These are phyloP conservation scores for Smallanthus sonchifolius DNA, from an alignment of 129 eudicot genomes.

Conservation along the genomic window DNA sequence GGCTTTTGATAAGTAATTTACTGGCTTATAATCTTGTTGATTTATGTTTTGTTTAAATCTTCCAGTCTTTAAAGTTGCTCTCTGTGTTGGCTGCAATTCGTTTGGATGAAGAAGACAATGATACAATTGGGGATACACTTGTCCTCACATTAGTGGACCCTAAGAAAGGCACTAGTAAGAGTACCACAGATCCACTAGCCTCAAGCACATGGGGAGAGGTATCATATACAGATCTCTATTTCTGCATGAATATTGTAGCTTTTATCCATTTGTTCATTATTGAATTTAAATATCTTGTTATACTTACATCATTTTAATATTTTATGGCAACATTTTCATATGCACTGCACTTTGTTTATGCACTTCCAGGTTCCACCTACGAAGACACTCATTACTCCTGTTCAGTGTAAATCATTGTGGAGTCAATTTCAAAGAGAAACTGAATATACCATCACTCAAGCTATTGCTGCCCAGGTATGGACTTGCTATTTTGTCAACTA, in stretches of 20 bases:
- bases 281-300: not conserved
- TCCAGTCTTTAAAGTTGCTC: conserved; percentile 75
- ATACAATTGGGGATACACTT: conserved; percentile 68
- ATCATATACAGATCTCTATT: not conserved
- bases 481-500: not conserved
- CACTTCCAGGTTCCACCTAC: conserved; percentile 65
- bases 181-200: conserved; percentile 75
- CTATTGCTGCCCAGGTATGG: conserved; percentile 77
- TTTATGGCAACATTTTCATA: too few relatives aligned
- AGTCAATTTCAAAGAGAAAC: conserved; percentile 87
- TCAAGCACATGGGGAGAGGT: conserved; percentile 96
- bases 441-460: conserved; percentile 93
- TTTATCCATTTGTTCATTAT: not conserved
- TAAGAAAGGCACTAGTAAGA: conserved; percentile 42
- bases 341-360: not conserved
- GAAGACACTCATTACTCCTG: conserved; percentile 86
- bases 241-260: not conserved
- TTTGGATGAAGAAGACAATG: conserved; percentile 58
- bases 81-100: conserved; percentile 85
- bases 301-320: not conserved
- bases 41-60: not conserved
- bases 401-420: conserved; percentile 94
- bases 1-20: not conserved
- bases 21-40: not conserved
- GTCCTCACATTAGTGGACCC: conserved; percentile 66